Percentiles rank a stretch among this genome's conserved stretches.
These are phyloP conservation scores for Pyrenochaeta sp. DNA, from an alignment of 2,329 filamentous ascomycete species.

Conservation along the genomic window DNA sequence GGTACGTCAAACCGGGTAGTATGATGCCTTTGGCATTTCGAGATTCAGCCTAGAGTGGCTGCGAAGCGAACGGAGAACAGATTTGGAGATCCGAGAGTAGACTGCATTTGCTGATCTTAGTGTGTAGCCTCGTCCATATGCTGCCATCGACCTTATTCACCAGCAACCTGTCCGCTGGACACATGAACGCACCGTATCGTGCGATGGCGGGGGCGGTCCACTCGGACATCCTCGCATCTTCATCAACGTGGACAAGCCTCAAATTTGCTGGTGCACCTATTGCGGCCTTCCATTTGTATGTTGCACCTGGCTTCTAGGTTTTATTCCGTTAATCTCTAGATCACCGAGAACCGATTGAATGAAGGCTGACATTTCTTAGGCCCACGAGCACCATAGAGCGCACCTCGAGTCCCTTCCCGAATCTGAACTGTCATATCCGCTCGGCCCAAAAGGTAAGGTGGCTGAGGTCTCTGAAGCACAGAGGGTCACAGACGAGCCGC, in stretches of 20 bases:
- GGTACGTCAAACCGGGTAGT: constrained; percentile 64
- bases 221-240: constrained; percentile 91
- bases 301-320: constrained; percentile 32
- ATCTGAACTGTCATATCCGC: constrained; percentile 82
- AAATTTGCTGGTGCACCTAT: constrained; percentile 90
- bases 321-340: too few species aligned
- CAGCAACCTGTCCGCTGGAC: constrained; percentile 94
- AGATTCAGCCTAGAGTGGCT: not conserved
- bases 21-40: not conserved
- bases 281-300: constrained; percentile 93
- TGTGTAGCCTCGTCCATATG: constrained; percentile 80
- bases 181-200: constrained; percentile 80
- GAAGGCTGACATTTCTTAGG: constrained; percentile 62
- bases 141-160: constrained; percentile 96
- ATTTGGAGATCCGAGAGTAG: not conserved
- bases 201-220: constrained; percentile 91
- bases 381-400: constrained; percentile 86
- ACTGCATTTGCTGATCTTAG: constrained; percentile 27
- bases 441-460: constrained; percentile 68
- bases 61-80: not conserved
- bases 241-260: constrained; percentile 97
- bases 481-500: constrained; percentile 65
- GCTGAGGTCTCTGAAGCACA: constrained; percentile 67
- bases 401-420: constrained; percentile 82
- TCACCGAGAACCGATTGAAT: too few species aligned